phyloP scores from a whole-genome alignment of 2,329 filamentous ascomycete genomes.

The Eutypella sp. region DNA sequence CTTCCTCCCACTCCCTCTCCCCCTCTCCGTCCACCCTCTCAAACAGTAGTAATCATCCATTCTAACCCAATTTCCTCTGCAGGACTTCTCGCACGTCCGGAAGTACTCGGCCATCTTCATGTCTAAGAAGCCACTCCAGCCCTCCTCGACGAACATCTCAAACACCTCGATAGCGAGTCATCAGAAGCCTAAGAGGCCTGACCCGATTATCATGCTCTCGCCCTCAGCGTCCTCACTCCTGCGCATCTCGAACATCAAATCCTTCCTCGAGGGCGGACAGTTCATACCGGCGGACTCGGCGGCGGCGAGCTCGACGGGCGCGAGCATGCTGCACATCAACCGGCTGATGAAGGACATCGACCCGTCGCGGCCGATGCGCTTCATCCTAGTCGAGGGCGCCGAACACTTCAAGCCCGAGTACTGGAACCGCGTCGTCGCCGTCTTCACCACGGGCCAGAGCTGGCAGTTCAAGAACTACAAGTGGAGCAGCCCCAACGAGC shows the following conservation, averaged over 20 bases:
- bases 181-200: conserved; percentile 49
- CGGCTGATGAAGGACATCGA: conserved; percentile 70
- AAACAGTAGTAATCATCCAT: neutral
- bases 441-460: conserved; percentile 94
- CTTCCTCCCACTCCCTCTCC: neutral
- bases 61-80: neutral
- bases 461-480: conserved; percentile 99
- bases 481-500: conserved; percentile 81
- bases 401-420: conserved; percentile 97
- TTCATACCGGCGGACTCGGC: conserved; percentile 70
- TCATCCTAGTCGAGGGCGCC: conserved; percentile 90
- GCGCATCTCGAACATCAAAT: conserved; percentile 91
- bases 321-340: conserved; percentile 81
- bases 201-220: conserved; percentile 95
- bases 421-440: conserved; percentile 90
- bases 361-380: conserved; percentile 70
- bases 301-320: conserved; percentile 53
- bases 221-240: conserved; percentile 92
- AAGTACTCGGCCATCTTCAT: conserved; percentile 80
- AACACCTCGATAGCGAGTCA: conserved; percentile 49
- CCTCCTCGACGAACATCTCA: conserved; percentile 29
- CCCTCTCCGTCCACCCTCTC: neutral
- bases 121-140: conserved; percentile 48
- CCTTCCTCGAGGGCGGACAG: conserved; percentile 80
- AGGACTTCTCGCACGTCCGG: conserved; percentile 94